These are phyloP conservation scores for Blastomyces emzantsi DNA, from an alignment of 2,329 filamentous ascomycete species.

Conservation along the genomic window DNA sequence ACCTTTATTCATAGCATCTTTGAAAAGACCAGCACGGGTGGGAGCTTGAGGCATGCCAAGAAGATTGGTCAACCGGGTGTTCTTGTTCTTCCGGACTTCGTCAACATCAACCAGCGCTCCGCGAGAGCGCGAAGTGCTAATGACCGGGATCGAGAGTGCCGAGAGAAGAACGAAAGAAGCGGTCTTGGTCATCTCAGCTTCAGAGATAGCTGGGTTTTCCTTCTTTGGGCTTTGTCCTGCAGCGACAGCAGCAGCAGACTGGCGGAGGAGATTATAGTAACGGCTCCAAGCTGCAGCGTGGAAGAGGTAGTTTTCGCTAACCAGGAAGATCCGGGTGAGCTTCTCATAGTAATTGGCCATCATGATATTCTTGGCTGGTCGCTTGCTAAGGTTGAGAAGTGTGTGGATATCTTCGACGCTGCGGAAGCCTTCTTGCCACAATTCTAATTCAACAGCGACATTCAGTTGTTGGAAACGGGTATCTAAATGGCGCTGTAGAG, in stretches of 20 bases:
- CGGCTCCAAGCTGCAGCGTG: slow-evolving; percentile 95
- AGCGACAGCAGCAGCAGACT: slow-evolving; percentile 74
- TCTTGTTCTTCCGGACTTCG: slow-evolving; percentile 97
- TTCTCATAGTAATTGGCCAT: slow-evolving; percentile 99
- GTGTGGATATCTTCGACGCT: slow-evolving; percentile 99
- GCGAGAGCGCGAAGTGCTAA: slow-evolving; percentile 93
- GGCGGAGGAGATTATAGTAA: slow-evolving; percentile 92
- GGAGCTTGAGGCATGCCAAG: slow-evolving; percentile 87
- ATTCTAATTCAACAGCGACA: slow-evolving; percentile 91
- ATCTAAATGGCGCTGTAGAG: slow-evolving; percentile 91
- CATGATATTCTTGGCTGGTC: slow-evolving; percentile 97
- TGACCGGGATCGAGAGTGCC: slow-evolving; percentile 95
- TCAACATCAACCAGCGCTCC: slow-evolving; percentile 95
- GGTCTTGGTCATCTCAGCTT: slow-evolving; percentile 85
- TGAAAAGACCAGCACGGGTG: slow-evolving; percentile 84
- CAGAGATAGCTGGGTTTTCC: slow-evolving; percentile 82
- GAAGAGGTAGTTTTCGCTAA: slow-evolving; percentile 99
- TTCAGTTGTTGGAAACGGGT: slow-evolving; percentile 98
- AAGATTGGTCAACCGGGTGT: slow-evolving; percentile 89
- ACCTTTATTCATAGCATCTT: slow-evolving; percentile 90
- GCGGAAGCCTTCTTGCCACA: slow-evolving; percentile 99
- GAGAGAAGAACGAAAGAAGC: slow-evolving; percentile 94
- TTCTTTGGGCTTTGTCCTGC: slow-evolving; percentile 83
- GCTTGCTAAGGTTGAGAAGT: slow-evolving; percentile 93
- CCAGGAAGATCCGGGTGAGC: slow-evolving; percentile 94